phyloP scores from a whole-genome alignment of 805 yeast genomes.

The Ogataea philodendri region DNA sequence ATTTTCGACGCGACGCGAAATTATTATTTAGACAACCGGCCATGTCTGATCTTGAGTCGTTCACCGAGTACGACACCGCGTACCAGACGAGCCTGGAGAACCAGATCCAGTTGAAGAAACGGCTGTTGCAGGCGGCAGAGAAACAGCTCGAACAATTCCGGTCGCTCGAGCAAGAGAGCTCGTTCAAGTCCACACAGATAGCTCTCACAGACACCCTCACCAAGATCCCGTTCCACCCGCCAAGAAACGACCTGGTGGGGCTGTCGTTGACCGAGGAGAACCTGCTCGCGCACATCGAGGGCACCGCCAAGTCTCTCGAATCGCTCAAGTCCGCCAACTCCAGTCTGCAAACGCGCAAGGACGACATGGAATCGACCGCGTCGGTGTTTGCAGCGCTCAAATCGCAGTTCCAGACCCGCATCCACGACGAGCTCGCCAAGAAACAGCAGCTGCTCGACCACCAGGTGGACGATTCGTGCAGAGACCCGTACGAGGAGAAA shows the following conservation, averaged over 20 bases:
- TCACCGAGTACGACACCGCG: conserved; percentile 11
- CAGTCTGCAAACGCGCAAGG: conserved; percentile 4
- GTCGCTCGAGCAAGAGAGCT: neutral
- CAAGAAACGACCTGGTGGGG: conserved; percentile 30
- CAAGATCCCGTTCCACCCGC: conserved; percentile 30
- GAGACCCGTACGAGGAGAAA: conserved; percentile 10
- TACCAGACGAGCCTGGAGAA: conserved; percentile 21
- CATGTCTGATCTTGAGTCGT: conserved; percentile 9
- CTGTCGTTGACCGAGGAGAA: conserved; percentile 26
- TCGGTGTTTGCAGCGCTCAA: conserved; percentile 9
- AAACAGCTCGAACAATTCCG: conserved; percentile 16
- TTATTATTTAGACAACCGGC: neutral
- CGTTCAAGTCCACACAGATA: conserved; percentile 15
- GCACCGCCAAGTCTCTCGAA: conserved; percentile 7
- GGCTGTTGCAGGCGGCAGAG: conserved; percentile 21
- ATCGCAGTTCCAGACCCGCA: conserved; percentile 10
- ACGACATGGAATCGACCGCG: conserved; percentile 9
- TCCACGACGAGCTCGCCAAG: conserved; percentile 10
- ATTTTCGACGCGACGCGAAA: conserved; percentile 15
- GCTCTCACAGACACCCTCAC: conserved; percentile 27
- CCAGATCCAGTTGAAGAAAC: conserved; percentile 26
- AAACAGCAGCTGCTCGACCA: conserved; percentile 9
- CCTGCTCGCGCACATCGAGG: conserved; percentile 14
- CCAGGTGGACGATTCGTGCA: conserved; percentile 2
- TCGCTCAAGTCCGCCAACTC: neutral